A percentile compares a stretch with the other conserved stretches of the same genome.
Evolutionary conservation across 352 stramenopile genomes (phyloP).

Genomic region (Phytophthora fragariaefolia): DNA sequence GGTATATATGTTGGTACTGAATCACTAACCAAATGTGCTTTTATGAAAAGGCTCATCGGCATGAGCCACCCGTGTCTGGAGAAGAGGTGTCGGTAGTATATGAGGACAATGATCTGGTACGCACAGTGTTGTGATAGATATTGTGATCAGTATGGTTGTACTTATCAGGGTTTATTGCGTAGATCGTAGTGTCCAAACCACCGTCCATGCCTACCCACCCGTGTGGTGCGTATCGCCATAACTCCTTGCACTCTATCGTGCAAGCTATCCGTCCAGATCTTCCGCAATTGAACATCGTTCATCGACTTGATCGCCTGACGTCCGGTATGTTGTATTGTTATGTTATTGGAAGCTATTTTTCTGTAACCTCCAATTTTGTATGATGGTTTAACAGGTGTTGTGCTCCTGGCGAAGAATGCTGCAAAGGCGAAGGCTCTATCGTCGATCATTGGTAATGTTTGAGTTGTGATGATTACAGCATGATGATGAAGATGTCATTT

Average conservation of each 20-base stretch:
- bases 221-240: conserved; percentile 95
- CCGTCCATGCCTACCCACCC: conserved; percentile 95
- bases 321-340: conserved; percentile 64
- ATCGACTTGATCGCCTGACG: conserved; percentile 97
- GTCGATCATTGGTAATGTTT: conserved; percentile 65
- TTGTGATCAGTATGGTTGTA: too few species aligned
- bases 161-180: too few species aligned
- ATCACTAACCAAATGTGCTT: background rate
- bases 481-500: background rate
- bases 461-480: background rate
- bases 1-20: background rate
- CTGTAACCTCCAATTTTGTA: too few species aligned
- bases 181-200: conserved; percentile 91
- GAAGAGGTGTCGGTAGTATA: conserved; percentile 82
- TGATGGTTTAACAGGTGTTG: conserved; percentile 50
- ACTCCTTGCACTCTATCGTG: conserved; percentile 92
- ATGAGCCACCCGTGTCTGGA: conserved; percentile 94
- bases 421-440: conserved; percentile 78
- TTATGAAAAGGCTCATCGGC: conserved; percentile 88
- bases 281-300: conserved; percentile 87
- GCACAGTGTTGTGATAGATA: background rate
- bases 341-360: too few species aligned
- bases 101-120: conserved; percentile 81
- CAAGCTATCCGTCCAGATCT: conserved; percentile 75
- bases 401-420: conserved; percentile 84